These are phyloP conservation scores for Tilletiopsis washingtonensis DNA, from an alignment of 1,284 basidiomycete species.

Conservation along the genomic window DNA sequence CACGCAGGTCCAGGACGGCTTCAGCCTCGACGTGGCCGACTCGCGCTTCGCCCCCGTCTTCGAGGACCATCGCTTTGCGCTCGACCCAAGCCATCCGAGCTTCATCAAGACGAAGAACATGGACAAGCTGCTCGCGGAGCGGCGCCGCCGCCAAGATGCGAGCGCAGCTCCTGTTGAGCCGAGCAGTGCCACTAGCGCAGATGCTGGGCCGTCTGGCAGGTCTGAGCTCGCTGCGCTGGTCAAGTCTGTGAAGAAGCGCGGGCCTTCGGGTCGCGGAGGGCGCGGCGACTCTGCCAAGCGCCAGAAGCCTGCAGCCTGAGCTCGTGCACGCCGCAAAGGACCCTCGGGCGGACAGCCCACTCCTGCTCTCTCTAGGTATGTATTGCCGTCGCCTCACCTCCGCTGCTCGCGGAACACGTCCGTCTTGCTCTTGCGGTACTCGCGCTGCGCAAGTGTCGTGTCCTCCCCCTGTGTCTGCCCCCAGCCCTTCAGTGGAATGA, in stretches of 20 bases:
- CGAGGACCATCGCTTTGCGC: constrained; percentile 84
- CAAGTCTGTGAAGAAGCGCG: no score
- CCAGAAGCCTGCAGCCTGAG: no score
- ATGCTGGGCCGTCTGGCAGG: no score
- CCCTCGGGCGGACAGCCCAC: no score
- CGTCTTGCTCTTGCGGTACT: constrained; percentile 7
- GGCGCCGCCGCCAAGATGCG: no score
- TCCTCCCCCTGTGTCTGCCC: constrained; percentile 52
- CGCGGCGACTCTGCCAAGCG: no score
- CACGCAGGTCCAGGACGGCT: constrained; percentile 51
- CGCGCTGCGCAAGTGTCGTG: constrained; percentile 1
- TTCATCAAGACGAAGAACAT: constrained; percentile 45
- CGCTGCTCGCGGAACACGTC: constrained; percentile 8
- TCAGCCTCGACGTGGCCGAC: constrained; percentile 77
- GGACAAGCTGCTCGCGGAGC: constrained; percentile 35
- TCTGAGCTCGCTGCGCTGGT: no score
- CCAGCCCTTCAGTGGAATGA: constrained; percentile 91
- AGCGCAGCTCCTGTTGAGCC: no score
- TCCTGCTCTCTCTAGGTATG: no score
- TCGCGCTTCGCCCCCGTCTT: constrained; percentile 78
- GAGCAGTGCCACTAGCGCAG: no score
- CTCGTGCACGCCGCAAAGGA: no score
- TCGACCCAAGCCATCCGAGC: constrained; percentile 83
- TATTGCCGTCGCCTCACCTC: background rate
- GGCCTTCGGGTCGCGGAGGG: no score